Evolutionary conservation across 768 basidiomycete species (phyloP), one percentile per base, ranked within the genome.

Genomic region (Hemileccinum impolitum): DNA sequence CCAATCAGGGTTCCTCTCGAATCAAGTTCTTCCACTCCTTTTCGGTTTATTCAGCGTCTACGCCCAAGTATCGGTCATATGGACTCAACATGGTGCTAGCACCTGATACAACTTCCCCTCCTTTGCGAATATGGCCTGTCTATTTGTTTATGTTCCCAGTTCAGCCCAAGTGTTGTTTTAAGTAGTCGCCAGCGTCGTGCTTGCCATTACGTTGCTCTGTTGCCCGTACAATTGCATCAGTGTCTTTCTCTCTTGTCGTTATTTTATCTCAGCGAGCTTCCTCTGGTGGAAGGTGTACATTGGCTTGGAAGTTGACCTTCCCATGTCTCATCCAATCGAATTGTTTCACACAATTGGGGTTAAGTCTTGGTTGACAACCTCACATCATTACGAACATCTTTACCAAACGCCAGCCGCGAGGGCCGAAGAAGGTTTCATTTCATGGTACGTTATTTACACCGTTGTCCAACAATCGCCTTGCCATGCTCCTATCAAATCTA

Each of bases 401-500:
- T 19, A 23, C 39, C 39, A 39, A 39, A 21, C 19, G 15, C 39
- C 13, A 25, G 18, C 18, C 39, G 6, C 39, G 8, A 28, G 26
- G 11, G 8, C 8, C 28, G 28, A 12, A 30, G 28, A 30, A 14
- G 3, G 28, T 35, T 45, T 38, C 47, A 45, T 47, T 39, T 6
- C 43, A 45, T 47, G 34, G 36, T 34, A 45, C 52, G 18, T 45
- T 71, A 93, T 73, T 92, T 93, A 76, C 90, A 93, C 60, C 90
- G 77, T 59, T 92, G 89, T 9, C 83, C 82, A 10, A 93, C 85
- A 53, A 93, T 92, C 6, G 81, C 73, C 59, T 81, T 85, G 40
- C 90, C 91, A 58, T 90, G 88, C 62, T 93, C 90, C 85, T 90
- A 51, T 15, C 42, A 36, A 43, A 35, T 36, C 15, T 18, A 32